Percentiles rank a stretch among this genome's conserved stretches.
Conservation (phyloP, 2,329 filamentous ascomycete species). For the Pestalotiopsis sp. region DNA sequence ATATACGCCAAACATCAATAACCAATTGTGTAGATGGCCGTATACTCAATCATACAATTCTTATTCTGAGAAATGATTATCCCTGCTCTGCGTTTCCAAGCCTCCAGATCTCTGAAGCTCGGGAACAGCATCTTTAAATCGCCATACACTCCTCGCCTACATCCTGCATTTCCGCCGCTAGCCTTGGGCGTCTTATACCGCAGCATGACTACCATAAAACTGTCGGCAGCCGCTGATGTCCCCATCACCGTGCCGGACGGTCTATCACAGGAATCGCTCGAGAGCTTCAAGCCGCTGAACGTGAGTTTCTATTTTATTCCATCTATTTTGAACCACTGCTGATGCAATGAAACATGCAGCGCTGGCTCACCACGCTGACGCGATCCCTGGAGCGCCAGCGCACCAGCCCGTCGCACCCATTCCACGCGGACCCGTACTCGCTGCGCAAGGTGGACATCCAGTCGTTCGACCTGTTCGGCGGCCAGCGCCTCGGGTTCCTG, state of each 20-base stretch:
- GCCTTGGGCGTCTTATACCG: background rate
- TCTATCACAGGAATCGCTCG: constrained; percentile 46
- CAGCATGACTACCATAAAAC: constrained; percentile 44
- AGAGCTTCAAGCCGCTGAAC: constrained; percentile 52
- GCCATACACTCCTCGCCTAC: background rate
- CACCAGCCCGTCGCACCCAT: constrained; percentile 46
- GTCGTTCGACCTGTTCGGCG: constrained; percentile 55
- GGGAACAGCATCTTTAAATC: background rate
- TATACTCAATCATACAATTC: background rate
- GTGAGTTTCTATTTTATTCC: constrained; percentile 31
- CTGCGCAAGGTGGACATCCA: constrained; percentile 55
- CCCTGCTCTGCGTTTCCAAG: background rate
- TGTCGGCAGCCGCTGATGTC: constrained; percentile 37
- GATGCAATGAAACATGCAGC: background rate
- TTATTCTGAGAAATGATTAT: background rate
- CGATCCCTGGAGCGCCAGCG: constrained; percentile 49
- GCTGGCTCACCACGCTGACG: constrained; percentile 50
- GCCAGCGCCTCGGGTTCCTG: constrained; percentile 54
- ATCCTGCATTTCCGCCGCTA: background rate
- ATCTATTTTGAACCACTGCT: no score
- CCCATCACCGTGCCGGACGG: constrained; percentile 46
- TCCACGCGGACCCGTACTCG: constrained; percentile 55
- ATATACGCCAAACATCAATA: background rate
- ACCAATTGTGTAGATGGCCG: no score
- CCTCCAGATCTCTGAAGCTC: background rate